Evolutionary conservation across 208 protist genomes (phyloP).

Genomic region (Wallacemonas collosoma): DNA sequence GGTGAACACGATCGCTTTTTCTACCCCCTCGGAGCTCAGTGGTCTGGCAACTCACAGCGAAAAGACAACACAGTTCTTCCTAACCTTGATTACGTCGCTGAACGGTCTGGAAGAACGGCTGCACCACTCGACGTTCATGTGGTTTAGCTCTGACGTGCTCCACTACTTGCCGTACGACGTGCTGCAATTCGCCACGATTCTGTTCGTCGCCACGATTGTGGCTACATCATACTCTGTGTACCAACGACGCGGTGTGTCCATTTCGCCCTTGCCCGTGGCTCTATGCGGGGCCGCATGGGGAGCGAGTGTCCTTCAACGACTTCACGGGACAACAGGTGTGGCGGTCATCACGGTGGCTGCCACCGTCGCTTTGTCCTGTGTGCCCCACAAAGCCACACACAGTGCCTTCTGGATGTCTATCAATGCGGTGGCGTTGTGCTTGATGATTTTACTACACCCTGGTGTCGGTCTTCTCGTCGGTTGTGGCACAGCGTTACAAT

Average conservation of each 20-base stretch:
- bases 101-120: slow-evolving; percentile 70
- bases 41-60: not conserved
- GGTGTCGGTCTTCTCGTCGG: slow-evolving; percentile 52
- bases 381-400: slow-evolving; percentile 12
- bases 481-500: slow-evolving; percentile 45
- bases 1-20: slow-evolving; percentile 61
- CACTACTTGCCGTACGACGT: slow-evolving; percentile 65
- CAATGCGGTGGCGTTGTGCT: slow-evolving; percentile 54
- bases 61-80: slow-evolving; percentile 3
- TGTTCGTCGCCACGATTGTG: slow-evolving; percentile 56
- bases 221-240: slow-evolving; percentile 62
- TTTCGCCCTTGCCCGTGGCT: slow-evolving; percentile 39
- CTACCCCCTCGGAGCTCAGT: slow-evolving; percentile 15
- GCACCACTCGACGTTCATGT: slow-evolving; percentile 73
- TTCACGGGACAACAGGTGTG: not conserved
- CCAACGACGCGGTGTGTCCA: slow-evolving; percentile 37
- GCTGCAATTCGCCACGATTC: slow-evolving; percentile 57
- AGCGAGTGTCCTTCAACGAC: slow-evolving; percentile 10
- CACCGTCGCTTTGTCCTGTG: slow-evolving; percentile 19
- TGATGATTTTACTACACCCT: slow-evolving; percentile 60
- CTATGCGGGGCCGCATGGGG: slow-evolving; percentile 29
- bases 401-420: slow-evolving; percentile 49
- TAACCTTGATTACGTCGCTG: slow-evolving; percentile 47
- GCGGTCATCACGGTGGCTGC: not conserved
- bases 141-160: slow-evolving; percentile 19